Base-by-base conservation (phyloP, 2,329 filamentous ascomycete species). In the Fusarium sublunatum region DNA sequence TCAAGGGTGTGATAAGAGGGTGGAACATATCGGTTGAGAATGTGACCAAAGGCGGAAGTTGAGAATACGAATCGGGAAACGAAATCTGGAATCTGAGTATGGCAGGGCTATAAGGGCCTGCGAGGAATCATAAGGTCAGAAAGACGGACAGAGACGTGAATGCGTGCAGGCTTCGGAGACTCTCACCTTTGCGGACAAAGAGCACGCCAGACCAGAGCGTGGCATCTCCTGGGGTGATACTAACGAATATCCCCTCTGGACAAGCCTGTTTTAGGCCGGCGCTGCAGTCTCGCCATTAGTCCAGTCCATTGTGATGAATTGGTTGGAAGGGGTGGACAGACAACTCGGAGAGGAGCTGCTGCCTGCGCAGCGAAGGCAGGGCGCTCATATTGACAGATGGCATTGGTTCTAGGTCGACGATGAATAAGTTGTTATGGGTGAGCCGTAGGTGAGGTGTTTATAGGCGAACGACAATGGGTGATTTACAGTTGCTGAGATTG, bases 21-120 rank as follows among this genome's bases (percentile, higher is more conserved):
- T 99, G 94, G 76, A 98, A 99, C 67, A 98, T 90, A 74, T 98
- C 94, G 68, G 92, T 96, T 41, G 88, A 86, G 76, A 99, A 97
- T 51, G 90, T 94, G 65, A 99, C 87, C 15, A 93, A 82, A 9
- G 95, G 95, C 46, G 94, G 91, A 19, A 91, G 79, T 47, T 83
- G 79, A 11, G 94, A 94, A 74, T 96, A 97, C 35, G 85, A 83
- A 59, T 90, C 83, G 32, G 93, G 91, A 71, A 98, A 98, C 24
- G 89, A 89, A 65, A 98, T 90, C 68, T 95, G 89, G 77, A 98
- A 96, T 70, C 93, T 91, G 62, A 98, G 85, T 69, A 97, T 86
- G 42, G 93, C 91, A 57, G 91, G 89, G 19, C 91, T 85, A 78
- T 97, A 99, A 15, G 95, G 94, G 40, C 94, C 94, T 97, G 34